phyloP scores from a whole-genome alignment of 495 filamentous ascomycete genomes.

The Evansstolkia leycettana region DNA sequence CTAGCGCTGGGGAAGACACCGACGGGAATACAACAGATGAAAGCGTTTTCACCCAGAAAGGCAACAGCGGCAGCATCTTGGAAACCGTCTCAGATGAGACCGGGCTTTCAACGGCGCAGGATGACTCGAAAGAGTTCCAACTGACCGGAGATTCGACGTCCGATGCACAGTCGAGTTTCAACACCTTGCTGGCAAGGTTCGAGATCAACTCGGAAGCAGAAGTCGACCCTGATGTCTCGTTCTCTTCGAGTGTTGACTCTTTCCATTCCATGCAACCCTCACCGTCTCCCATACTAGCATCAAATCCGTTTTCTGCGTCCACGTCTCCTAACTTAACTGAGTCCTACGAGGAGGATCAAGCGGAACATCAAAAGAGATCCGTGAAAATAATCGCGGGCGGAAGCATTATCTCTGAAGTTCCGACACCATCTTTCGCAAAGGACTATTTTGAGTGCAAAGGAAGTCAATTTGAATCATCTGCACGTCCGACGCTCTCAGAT shows the following conservation, averaged over 20 bases:
- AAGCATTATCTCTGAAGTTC: no score
- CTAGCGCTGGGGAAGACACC: constrained; percentile 25
- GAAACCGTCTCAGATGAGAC: constrained; percentile 17
- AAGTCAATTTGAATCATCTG: no score
- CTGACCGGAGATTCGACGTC: constrained; percentile 11
- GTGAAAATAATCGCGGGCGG: no score
- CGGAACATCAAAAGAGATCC: no score
- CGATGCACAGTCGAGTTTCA: constrained; percentile 34
- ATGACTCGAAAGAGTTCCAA: neutral
- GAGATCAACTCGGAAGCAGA: constrained; percentile 21
- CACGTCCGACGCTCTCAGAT: no score
- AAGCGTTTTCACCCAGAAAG: constrained; percentile 16
- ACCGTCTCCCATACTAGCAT: constrained; percentile 4
- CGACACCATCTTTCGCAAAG: neutral
- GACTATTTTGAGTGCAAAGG: neutral
- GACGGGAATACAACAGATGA: constrained; percentile 30
- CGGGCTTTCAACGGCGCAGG: constrained; percentile 1
- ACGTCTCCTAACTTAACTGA: no score
- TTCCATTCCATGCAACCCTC: constrained; percentile 43
- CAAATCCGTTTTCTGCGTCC: constrained; percentile 6
- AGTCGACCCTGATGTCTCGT: constrained; percentile 18
- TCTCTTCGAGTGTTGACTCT: constrained; percentile 47
- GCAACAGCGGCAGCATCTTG: constrained; percentile 14
- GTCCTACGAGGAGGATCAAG: no score
- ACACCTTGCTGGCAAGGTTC: constrained; percentile 32